phyloP scores from a whole-genome alignment of 2,329 filamentous ascomycete species.

The Ramularia collo-cygni region DNA sequence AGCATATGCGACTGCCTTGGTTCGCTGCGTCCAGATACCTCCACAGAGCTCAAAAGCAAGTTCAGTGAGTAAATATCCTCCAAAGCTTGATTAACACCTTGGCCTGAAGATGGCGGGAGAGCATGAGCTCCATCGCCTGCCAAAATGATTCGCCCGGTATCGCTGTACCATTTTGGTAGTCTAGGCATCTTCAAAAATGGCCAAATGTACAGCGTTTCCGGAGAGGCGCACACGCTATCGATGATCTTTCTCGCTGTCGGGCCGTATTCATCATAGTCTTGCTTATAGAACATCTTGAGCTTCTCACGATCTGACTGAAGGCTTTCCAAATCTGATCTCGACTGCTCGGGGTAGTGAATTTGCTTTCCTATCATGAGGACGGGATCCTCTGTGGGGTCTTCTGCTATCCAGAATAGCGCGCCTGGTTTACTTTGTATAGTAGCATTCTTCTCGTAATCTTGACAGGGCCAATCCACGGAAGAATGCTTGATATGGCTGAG shows the following conservation, averaged over 20 bases:
- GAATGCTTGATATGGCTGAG: constrained; percentile 17
- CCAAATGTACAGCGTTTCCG: constrained; percentile 21
- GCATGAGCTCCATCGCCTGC: constrained; percentile 54
- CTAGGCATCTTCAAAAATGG: constrained; percentile 26
- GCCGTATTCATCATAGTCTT: constrained; percentile 16
- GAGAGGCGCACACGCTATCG: constrained; percentile 11
- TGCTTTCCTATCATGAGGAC: constrained; percentile 35
- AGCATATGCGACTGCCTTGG: too few relatives aligned
- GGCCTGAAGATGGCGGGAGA: constrained; percentile 47
- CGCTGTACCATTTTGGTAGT: constrained; percentile 41
- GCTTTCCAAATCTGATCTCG: constrained; percentile 29
- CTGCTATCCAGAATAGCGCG: constrained; percentile 34
- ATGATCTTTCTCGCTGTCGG: constrained; percentile 19
- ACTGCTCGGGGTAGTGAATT: constrained; percentile 27
- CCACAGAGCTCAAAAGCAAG: constrained; percentile 27
- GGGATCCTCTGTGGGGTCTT: constrained; percentile 27
- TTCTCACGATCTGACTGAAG: constrained; percentile 27
- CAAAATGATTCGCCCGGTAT: constrained; percentile 42
- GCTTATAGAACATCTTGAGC: constrained; percentile 10
- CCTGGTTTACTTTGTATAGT: constrained; percentile 32
- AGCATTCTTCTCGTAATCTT: constrained; percentile 25
- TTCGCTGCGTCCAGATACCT: too few relatives aligned
- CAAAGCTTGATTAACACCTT: constrained; percentile 50
- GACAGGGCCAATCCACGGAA: constrained; percentile 19
- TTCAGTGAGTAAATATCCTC: constrained; percentile 48